A percentile compares a stretch with the other conserved stretches of the same genome.
Conservation (phyloP, 176 grass and related monocot genomes). For the Phragmites australis region DNA sequence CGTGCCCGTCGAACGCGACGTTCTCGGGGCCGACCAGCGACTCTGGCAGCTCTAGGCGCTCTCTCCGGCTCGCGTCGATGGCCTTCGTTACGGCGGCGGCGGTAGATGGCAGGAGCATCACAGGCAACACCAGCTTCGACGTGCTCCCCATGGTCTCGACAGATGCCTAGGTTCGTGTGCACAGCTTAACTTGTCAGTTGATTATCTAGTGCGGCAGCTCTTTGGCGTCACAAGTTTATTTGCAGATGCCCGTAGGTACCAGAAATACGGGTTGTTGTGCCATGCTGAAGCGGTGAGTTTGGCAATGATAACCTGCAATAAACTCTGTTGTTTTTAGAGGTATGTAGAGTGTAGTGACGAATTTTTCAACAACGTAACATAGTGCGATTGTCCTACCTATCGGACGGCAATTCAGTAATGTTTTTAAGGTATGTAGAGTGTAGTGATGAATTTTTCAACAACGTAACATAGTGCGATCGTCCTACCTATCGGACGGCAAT, state of each 20-base stretch:
- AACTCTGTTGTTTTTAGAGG: too few species aligned
- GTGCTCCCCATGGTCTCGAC: background rate
- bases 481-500: too few species aligned
- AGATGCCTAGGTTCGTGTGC: background rate
- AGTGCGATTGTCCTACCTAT: too few species aligned
- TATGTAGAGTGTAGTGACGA: too few species aligned
- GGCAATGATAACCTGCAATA: too few species aligned
- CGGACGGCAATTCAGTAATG: too few species aligned
- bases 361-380: too few species aligned
- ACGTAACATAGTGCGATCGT: too few species aligned
- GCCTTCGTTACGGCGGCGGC: background rate
- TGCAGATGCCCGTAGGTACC: background rate
- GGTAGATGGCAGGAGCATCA: background rate
- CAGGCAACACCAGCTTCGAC: background rate
- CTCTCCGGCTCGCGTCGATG: background rate
- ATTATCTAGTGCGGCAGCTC: background rate
- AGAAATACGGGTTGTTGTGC: too few species aligned
- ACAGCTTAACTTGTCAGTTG: background rate
- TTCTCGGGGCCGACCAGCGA: conserved; percentile 27
- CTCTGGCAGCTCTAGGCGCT: background rate
- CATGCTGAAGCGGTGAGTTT: too few species aligned
- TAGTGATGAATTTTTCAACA: too few species aligned
- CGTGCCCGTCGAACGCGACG: conserved; percentile 36
- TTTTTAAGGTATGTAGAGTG: too few species aligned
- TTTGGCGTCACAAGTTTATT: background rate